phyloP scores from a whole-genome alignment of 257 asterid species.

The Penstemon davidsonii region DNA sequence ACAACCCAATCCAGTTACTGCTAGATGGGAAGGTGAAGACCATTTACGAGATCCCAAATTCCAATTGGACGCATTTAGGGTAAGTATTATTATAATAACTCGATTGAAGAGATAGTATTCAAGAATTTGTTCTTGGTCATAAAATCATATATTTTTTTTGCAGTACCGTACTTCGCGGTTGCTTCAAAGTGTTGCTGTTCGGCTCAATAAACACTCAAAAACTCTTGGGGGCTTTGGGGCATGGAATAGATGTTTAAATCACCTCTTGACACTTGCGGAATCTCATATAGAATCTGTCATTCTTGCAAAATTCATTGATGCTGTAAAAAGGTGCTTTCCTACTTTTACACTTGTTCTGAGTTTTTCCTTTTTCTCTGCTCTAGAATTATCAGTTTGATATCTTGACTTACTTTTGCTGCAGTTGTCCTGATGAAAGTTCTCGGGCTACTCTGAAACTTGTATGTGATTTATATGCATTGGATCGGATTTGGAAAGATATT shows the following conservation, averaged over 20 bases:
- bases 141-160: constrained; percentile 22
- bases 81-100: constrained; percentile 29
- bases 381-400: constrained; percentile 19
- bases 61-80: constrained; percentile 96
- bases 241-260: constrained; percentile 98
- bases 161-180: constrained; percentile 95
- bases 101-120: constrained; percentile 1
- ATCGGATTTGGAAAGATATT: constrained; percentile 94
- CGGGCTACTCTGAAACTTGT: constrained; percentile 77
- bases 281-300: constrained; percentile 90
- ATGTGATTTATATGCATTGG: constrained; percentile 93
- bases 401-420: constrained; percentile 32
- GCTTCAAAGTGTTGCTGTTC: constrained; percentile 85
- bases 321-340: constrained; percentile 61
- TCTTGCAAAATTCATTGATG: constrained; percentile 82
- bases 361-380: background rate
- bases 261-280: constrained; percentile 91
- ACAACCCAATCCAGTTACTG: constrained; percentile 97
- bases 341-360: background rate
- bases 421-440: constrained; percentile 77
- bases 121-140: constrained; percentile 5
- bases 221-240: constrained; percentile 92
- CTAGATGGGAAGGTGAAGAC: constrained; percentile 95
- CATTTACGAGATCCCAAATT: constrained; percentile 89
- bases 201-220: constrained; percentile 88